These are phyloP conservation scores for Pseudoscleropodium purum DNA, from an alignment of 225 moss, liverwort and hornwort genomes.

Conservation along the genomic window DNA sequence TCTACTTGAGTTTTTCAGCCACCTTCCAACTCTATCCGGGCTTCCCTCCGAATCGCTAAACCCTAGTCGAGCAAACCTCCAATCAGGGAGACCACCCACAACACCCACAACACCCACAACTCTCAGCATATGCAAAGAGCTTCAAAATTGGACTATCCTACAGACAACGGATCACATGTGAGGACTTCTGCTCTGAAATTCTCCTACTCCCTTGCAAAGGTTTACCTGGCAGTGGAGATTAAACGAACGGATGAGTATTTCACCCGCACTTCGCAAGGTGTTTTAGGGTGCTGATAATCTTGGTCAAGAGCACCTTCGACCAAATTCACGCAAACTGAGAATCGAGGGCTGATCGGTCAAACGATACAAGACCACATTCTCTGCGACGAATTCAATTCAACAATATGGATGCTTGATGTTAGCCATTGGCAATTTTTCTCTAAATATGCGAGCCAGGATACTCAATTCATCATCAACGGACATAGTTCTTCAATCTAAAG, in stretches of 20 bases:
- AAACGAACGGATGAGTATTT: not conserved
- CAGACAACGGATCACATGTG: not conserved
- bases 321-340: not conserved
- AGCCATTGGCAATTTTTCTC: not conserved
- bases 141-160: not conserved
- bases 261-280: not conserved
- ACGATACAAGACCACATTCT: not conserved
- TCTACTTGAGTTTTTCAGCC: too few species aligned
- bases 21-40: not conserved
- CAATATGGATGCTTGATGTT: not conserved
- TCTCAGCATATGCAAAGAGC: not conserved
- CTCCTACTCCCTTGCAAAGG: not conserved
- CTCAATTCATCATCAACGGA: not conserved
- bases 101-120: not conserved
- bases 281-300: not conserved
- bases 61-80: not conserved
- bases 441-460: not conserved
- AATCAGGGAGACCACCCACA: not conserved
- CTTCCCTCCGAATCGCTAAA: not conserved
- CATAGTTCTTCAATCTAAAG: not conserved
- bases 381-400: not conserved
- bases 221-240: not conserved
- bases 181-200: not conserved
- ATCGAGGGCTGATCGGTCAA: not conserved
- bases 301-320: not conserved